Evolutionary conservation across 345 rosid species (phyloP), one percentile per base, ranked within the genome.

Genomic region (Eucalyptus viminalis): DNA sequence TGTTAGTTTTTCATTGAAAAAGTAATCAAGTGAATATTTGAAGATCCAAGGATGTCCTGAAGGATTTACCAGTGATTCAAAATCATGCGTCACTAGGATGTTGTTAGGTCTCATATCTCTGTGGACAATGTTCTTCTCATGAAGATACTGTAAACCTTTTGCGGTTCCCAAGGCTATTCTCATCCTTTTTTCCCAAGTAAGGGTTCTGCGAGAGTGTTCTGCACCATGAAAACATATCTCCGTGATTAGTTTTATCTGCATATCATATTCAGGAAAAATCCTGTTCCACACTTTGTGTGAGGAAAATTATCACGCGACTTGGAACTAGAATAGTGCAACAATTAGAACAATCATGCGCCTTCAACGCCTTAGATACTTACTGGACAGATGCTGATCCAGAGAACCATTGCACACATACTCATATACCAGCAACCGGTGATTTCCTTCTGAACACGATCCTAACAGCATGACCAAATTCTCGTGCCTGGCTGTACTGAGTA

Each of bases 81-180:
- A 91, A 89, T 94, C 96, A 88, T 95, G 95, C 7, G 96, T 95
- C 40, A 94, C 94, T 40, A 95, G 96, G 91, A 95, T 94, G 94
- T 95, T 95, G 90, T 92, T 93, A 49, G 96, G 96, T 87, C 96
- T 90, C 95, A 94, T 89, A 86, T 95, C 96, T 92, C 96, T 92
- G 86, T 95, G 96, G 88, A 95, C 87, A 87, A 95, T 94, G 90
- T 89, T 94, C 88, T 94, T 93, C 37, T 92, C 93, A 51, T 95
- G 96, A 86, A 95, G 93, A 90, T 95, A 95, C 53, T 90, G 90
- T 58, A 95, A 87, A 65, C 96, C 96, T 89, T 86, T 93, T 16
- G 96, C 96, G 5, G 94, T 92, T 87, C 96, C 96, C 88, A 92
- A 25, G 14, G 95, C 95, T 88, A 95, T 95, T 89, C 92, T 95